These are phyloP conservation scores for Ophiosphaerella korrae DNA, from an alignment of 2,329 filamentous ascomycete species.

Conservation along the genomic window DNA sequence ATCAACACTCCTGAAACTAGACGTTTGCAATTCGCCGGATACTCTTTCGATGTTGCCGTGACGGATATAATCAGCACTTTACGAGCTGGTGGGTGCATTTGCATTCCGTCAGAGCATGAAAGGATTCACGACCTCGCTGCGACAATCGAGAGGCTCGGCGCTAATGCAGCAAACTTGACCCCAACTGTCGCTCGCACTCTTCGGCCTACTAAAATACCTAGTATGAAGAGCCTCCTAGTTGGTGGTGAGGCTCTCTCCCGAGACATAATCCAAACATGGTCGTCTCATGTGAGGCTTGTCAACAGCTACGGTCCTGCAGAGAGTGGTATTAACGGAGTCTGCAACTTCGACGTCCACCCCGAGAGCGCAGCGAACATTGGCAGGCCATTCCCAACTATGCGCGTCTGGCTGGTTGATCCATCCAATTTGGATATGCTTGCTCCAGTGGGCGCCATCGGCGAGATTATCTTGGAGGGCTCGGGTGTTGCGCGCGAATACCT, in stretches of 20 bases:
- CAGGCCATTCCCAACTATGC: not conserved
- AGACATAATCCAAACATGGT: not conserved
- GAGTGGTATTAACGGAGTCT: no score
- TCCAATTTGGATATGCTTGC: conserved; percentile 18
- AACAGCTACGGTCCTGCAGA: no score
- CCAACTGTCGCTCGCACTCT: conserved; percentile 34
- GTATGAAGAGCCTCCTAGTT: not conserved
- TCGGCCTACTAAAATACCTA: conserved; percentile 14
- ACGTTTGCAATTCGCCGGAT: conserved; percentile 43
- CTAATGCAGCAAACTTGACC: conserved; percentile 12
- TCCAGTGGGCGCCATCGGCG: conserved; percentile 40
- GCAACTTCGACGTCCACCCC: no score
- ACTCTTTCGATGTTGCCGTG: conserved; percentile 59
- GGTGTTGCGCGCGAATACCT: conserved; percentile 36
- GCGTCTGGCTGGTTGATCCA: conserved; percentile 21
- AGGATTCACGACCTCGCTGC: conserved; percentile 1
- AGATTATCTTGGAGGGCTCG: conserved; percentile 62
- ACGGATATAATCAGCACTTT: conserved; percentile 58
- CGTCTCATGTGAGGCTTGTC: not conserved
- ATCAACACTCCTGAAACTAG: not conserved
- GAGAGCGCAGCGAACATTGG: no score
- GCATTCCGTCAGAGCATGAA: conserved; percentile 55
- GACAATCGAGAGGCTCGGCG: not conserved
- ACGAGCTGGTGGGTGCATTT: conserved; percentile 53
- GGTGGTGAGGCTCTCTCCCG: not conserved